These are phyloP conservation scores for Tubosaeta brunneosetosa DNA, from an alignment of 768 basidiomycete genomes.

Conservation along the genomic window DNA sequence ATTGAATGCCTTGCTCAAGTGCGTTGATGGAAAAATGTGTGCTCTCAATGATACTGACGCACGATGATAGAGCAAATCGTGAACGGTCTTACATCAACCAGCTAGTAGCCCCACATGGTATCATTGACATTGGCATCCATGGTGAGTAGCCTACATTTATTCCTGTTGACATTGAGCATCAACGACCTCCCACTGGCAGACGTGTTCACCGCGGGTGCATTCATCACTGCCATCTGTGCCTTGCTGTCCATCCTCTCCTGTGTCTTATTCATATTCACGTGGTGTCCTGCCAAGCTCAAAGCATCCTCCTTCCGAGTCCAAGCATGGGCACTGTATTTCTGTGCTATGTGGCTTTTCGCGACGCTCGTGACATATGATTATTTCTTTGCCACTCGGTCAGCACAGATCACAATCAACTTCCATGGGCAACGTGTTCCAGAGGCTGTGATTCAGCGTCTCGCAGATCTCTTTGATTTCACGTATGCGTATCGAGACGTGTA, in stretches of 20 bases:
- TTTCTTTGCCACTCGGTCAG: constrained; percentile 43
- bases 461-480: constrained; percentile 36
- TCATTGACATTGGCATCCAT: constrained; percentile 8
- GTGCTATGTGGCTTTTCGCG: constrained; percentile 45
- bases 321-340: constrained; percentile 37
- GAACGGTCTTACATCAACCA: constrained; percentile 10
- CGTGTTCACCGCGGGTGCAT: constrained; percentile 35
- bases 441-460: constrained; percentile 33
- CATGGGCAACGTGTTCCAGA: constrained; percentile 34
- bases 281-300: constrained; percentile 3
- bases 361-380: constrained; percentile 44
- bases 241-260: constrained; percentile 31
- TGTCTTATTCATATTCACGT: constrained; percentile 25
- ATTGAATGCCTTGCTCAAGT: constrained; percentile 21
- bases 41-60: not conserved
- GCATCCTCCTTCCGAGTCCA: constrained; percentile 27
- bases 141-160: constrained; percentile 3
- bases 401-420: constrained; percentile 42
- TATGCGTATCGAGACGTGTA: constrained; percentile 41
- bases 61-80: constrained; percentile 9
- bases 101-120: constrained; percentile 3
- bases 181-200: constrained; percentile 29
- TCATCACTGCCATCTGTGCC: constrained; percentile 33
- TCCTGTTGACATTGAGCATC: not conserved
- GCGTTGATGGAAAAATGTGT: not conserved